Percentiles rank a stretch among this genome's conserved stretches.
Evolutionary conservation across 768 basidiomycete species (phyloP).

Genomic region (Kwoniella mangroviensis): DNA sequence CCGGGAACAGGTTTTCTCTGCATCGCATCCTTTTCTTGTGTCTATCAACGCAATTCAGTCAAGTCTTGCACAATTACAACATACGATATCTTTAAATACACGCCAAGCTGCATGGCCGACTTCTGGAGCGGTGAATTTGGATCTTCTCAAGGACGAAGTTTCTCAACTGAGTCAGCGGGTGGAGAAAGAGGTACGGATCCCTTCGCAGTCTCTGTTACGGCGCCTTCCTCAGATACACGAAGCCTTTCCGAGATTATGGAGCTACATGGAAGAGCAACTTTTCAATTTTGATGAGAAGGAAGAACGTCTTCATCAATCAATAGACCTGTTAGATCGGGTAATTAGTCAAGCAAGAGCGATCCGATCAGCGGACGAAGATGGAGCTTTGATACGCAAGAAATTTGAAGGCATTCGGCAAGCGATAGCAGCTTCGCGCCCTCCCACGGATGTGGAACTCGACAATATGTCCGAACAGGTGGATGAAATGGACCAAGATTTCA

Average conservation of each 20-base stretch:
- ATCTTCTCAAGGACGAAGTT: neutral
- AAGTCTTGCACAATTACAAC: neutral
- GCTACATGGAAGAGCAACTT: neutral
- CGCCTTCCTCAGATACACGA: neutral
- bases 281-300: neutral
- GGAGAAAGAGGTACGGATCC: neutral
- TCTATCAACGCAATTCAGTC: neutral
- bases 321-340: neutral
- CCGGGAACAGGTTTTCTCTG: neutral
- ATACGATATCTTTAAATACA: neutral
- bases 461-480: neutral
- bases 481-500: neutral
- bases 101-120: neutral
- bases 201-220: neutral
- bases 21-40: neutral
- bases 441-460: no score
- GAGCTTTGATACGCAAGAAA: neutral
- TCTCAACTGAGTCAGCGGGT: neutral
- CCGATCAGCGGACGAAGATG: constrained; percentile 2
- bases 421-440: no score
- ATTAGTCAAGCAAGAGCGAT: neutral
- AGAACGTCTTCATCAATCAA: neutral
- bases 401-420: neutral
- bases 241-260: neutral
- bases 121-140: neutral